phyloP scores from a whole-genome alignment of 352 stramenopile genomes.

The Aphanomyces invadans region DNA sequence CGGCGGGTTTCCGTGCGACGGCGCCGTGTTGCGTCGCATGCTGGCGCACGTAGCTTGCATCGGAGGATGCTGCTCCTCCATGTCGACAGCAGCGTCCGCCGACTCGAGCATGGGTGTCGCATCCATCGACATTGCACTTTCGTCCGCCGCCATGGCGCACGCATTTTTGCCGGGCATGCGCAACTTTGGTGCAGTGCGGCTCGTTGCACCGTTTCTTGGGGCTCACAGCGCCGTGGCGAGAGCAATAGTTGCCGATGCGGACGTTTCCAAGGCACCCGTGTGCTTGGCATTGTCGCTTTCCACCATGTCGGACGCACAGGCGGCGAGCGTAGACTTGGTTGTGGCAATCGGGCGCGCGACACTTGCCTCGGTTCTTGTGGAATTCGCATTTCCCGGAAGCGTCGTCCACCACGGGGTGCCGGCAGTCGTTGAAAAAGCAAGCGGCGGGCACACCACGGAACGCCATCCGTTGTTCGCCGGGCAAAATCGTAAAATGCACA shows the following conservation, averaged over 20 bases:
- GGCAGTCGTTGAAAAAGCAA: conserved; percentile 14
- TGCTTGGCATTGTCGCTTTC: conserved; percentile 3
- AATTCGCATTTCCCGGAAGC: conserved; percentile 10
- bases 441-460: too few species aligned
- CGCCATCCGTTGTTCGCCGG: too few species aligned
- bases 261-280: background rate
- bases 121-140: conserved; percentile 6
- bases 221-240: background rate
- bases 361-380: background rate
- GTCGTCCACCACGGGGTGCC: background rate
- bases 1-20: too few species aligned
- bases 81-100: conserved; percentile 10
- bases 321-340: conserved; percentile 12
- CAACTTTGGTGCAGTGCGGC: background rate
- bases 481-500: too few species aligned
- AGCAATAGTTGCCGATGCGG: background rate
- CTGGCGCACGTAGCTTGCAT: too few species aligned
- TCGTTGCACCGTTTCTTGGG: background rate
- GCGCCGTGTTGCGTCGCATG: too few species aligned
- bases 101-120: background rate
- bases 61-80: too few species aligned
- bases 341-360: background rate
- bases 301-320: conserved; percentile 16
- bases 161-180: conserved; percentile 6
- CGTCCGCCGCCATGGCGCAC: conserved; percentile 11